Evolutionary conservation across 768 basidiomycete genomes (phyloP).

Genomic region (Leccinum imitatum): DNA sequence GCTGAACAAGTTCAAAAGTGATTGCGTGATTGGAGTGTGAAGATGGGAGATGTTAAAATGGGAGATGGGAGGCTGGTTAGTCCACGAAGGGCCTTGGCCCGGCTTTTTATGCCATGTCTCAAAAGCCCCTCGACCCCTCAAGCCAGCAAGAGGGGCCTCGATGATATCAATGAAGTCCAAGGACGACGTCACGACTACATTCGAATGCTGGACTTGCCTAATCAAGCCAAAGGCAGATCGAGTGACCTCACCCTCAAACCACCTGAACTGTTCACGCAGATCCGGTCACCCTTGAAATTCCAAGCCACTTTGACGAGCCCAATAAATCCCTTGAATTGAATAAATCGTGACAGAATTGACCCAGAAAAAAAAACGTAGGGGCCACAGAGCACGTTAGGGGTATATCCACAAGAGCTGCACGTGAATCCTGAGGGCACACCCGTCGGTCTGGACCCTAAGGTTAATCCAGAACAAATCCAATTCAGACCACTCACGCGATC

Average conservation of each 20-base stretch:
- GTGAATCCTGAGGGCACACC: neutral
- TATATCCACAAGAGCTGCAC: slow-evolving; percentile 14
- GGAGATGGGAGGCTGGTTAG: neutral
- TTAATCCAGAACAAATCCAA: slow-evolving; percentile 5
- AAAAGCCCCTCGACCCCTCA: slow-evolving; percentile 16
- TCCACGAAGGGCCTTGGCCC: neutral
- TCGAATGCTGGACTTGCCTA: slow-evolving; percentile 6
- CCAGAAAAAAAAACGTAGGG: neutral
- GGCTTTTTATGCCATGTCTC: slow-evolving; percentile 11
- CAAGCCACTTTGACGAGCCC: slow-evolving; percentile 3
- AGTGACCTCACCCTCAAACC: slow-evolving; percentile 14
- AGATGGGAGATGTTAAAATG: neutral
- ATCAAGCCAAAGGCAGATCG: slow-evolving; percentile 12
- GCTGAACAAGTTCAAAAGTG: slow-evolving; percentile 3
- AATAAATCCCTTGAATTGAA: neutral
- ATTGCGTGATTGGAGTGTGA: neutral
- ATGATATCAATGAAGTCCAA: neutral
- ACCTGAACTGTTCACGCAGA: neutral
- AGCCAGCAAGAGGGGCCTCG: neutral
- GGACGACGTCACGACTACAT: slow-evolving; percentile 5
- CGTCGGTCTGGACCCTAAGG: neutral
- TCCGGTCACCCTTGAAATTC: neutral
- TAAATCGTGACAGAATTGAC: neutral
- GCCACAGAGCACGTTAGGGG: slow-evolving; percentile 5
- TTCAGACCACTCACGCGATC: slow-evolving; percentile 9